Evolutionary conservation across 305 asterid species (phyloP).

Genomic region (Fraxinus angustifolia): DNA sequence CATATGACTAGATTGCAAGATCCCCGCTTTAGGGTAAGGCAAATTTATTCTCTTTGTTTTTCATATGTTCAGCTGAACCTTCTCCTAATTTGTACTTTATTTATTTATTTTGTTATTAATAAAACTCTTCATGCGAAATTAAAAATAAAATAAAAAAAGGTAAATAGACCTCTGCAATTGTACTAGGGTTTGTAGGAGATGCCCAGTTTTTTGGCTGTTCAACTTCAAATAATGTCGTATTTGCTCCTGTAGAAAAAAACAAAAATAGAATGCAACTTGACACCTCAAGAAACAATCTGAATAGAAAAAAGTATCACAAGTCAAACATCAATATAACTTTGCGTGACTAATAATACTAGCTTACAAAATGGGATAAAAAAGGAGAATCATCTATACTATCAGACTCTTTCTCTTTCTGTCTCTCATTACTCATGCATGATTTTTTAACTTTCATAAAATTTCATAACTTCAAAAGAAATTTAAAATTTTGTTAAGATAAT

Average conservation of each 20-base stretch:
- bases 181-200: slow-evolving; percentile 64
- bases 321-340: slow-evolving; percentile 5
- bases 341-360: too few relatives aligned
- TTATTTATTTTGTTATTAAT: not conserved
- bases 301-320: slow-evolving; percentile 23
- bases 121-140: not conserved
- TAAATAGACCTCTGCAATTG: slow-evolving; percentile 51
- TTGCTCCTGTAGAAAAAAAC: slow-evolving; percentile 44
- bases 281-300: slow-evolving; percentile 29
- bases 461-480: not conserved
- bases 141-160: not conserved
- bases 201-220: slow-evolving; percentile 74
- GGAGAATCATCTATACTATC: too few relatives aligned
- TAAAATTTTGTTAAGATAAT: not conserved
- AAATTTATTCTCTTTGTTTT: not conserved
- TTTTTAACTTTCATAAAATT: slow-evolving; percentile 14
- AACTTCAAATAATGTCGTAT: slow-evolving; percentile 64
- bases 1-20: not conserved
- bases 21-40: not conserved
- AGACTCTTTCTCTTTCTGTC: not conserved
- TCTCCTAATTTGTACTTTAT: not conserved
- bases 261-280: slow-evolving; percentile 25
- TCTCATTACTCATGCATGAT: not conserved
- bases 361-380: too few relatives aligned
- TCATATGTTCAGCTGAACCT: not conserved